phyloP scores from a whole-genome alignment of 2,329 filamentous ascomycete species.

The Diaporthe humulicola region DNA sequence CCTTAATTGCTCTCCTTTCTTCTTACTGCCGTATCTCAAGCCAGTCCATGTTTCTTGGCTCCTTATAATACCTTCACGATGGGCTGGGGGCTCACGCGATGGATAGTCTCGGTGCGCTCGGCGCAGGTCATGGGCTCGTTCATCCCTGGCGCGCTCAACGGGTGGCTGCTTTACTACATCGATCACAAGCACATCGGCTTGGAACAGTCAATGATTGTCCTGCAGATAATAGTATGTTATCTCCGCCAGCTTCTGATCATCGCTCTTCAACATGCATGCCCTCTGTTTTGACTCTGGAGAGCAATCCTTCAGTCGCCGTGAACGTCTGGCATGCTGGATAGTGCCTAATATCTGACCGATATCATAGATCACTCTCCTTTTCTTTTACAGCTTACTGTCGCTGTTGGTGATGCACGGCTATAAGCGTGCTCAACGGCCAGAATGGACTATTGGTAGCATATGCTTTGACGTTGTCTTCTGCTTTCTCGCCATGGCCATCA shows the following conservation, averaged over 20 bases:
- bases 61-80: constrained; percentile 27
- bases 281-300: not conserved
- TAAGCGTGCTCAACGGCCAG: constrained; percentile 43
- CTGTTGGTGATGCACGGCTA: constrained; percentile 49
- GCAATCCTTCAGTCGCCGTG: not conserved
- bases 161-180: constrained; percentile 50
- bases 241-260: not conserved
- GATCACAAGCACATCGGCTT: constrained; percentile 46
- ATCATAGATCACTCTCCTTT: constrained; percentile 46
- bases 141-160: constrained; percentile 50
- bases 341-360: not conserved
- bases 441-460: constrained; percentile 47
- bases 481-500: constrained; percentile 48
- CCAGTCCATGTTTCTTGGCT: constrained; percentile 20
- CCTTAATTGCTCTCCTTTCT: not conserved
- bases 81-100: constrained; percentile 48
- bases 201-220: constrained; percentile 46
- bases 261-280: not conserved
- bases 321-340: no score
- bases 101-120: constrained; percentile 49
- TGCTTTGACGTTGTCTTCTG: constrained; percentile 49
- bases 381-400: constrained; percentile 50
- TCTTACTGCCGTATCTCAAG: not conserved
- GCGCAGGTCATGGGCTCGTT: constrained; percentile 50
- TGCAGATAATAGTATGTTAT: constrained; percentile 53